phyloP scores from a whole-genome alignment of 768 basidiomycete genomes.

The Macrolepiota dolichaula region DNA sequence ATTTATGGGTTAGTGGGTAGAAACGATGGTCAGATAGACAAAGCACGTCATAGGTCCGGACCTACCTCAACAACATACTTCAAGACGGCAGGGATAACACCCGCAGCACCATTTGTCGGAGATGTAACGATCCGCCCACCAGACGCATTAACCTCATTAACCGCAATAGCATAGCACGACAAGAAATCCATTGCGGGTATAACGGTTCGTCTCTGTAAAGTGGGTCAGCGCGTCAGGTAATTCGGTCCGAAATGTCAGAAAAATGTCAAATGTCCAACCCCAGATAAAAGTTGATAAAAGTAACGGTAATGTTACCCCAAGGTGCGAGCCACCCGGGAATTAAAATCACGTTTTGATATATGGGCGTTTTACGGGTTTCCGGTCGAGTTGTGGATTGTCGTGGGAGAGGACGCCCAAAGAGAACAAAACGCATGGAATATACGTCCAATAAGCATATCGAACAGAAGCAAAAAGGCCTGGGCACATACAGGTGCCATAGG shows the following conservation, averaged over 20 bases:
- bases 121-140: constrained; percentile 95
- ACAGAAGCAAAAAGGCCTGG: not conserved
- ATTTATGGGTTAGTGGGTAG: too few relatives aligned
- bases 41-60: constrained; percentile 20
- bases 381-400: not conserved
- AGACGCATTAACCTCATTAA: constrained; percentile 92
- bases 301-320: not conserved
- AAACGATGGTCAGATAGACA: not conserved
- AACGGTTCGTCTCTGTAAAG: constrained; percentile 66
- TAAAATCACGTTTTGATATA: not conserved
- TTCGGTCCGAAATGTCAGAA: not conserved
- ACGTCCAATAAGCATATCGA: not conserved
- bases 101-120: constrained; percentile 91
- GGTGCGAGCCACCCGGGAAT: not conserved
- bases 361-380: not conserved
- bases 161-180: constrained; percentile 91
- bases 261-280: not conserved
- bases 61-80: constrained; percentile 80
- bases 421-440: not conserved
- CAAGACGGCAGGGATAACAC: constrained; percentile 88
- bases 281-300: too few relatives aligned
- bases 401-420: not conserved
- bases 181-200: constrained; percentile 94
- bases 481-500: constrained; percentile 77
- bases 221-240: not conserved